These are phyloP conservation scores for Trifolium repens DNA, from an alignment of 306 rosid genomes.

Conservation along the genomic window DNA sequence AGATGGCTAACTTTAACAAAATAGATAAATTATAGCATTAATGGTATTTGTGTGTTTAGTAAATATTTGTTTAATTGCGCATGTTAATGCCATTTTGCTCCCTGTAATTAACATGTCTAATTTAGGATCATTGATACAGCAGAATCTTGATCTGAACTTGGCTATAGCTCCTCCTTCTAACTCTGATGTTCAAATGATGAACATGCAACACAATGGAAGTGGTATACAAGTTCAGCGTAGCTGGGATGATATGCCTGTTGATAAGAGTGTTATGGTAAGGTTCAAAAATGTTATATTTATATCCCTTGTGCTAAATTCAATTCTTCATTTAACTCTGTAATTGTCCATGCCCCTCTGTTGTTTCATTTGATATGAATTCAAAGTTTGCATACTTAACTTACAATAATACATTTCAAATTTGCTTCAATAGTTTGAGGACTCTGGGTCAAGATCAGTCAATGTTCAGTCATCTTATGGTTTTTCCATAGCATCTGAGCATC, in stretches of 20 bases:
- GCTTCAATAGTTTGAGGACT: constrained; percentile 56
- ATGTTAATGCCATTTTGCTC: too few relatives aligned
- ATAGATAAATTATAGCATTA: too few relatives aligned
- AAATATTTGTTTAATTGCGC: too few relatives aligned
- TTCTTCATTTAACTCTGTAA: constrained; percentile 12
- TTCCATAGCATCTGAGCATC: constrained; percentile 54
- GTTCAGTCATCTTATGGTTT: constrained; percentile 54
- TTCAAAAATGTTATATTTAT: background rate
- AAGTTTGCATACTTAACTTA: background rate
- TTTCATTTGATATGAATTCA: constrained; percentile 1
- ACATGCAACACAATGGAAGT: constrained; percentile 32
- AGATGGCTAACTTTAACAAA: too few relatives aligned
- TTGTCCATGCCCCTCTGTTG: background rate
- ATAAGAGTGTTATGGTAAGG: constrained; percentile 65
- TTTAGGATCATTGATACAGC: constrained; percentile 82
- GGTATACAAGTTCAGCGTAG: constrained; percentile 52
- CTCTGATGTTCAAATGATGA: constrained; percentile 51
- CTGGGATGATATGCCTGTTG: constrained; percentile 51
- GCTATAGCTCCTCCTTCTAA: constrained; percentile 72
- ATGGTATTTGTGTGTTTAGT: too few relatives aligned
- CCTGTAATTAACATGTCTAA: background rate
- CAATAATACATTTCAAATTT: constrained; percentile 18
- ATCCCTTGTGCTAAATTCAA: background rate
- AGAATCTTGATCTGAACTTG: constrained; percentile 79
- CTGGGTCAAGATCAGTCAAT: constrained; percentile 52